Evolutionary conservation across 2,329 filamentous ascomycete species (phyloP), one percentile per base, ranked within the genome.

Genomic region (Ceratocystis papillata): DNA sequence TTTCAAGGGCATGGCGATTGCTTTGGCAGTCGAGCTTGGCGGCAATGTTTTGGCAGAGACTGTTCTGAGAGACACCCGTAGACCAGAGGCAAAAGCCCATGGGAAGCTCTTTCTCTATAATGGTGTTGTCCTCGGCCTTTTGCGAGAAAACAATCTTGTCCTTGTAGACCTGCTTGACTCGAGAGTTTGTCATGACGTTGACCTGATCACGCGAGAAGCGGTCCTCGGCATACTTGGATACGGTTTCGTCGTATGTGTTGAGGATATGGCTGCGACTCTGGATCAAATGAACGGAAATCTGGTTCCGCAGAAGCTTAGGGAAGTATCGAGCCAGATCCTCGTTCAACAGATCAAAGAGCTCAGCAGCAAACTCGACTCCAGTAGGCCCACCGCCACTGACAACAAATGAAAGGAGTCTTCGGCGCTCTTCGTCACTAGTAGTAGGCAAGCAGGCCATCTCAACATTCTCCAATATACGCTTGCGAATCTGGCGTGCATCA

Each of bases 41-140:
- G 2, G 92, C 87, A 33, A 99, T 78, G 20, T 79, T 87, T 75
- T 90, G 83, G 73, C 85, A 88, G 70, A 99, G 86, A 30, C 88
- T 83, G 3, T 90, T 89, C 73, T 96, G 94, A 0, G 92, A 81
- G 53, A 99, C 93, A 68, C 94, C 94, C 0, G 94, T 99, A 0
- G 94, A 97, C 94, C 94, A 99, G 15, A 99, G 80, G 72, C 94
- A 97, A 78, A 99, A 96, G 33, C 91, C 94, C 80, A 90, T 92
- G 0, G 94, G 93, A 0, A 99, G 84, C 72, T 99, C 94, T 75
- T 99, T 99, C 28, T 86, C 88, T n/a, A 96, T 71, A 0, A 86
- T 76, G 37, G 85, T 83, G 55, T 90, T 91, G 65, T 90, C 79
- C 2, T 88, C 83, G 62, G 81, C 80, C 72, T 89, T 87, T 74